Base-by-base conservation (phyloP, 192 early-diverging fungal genomes). In the Rhizophagus sp. region DNA sequence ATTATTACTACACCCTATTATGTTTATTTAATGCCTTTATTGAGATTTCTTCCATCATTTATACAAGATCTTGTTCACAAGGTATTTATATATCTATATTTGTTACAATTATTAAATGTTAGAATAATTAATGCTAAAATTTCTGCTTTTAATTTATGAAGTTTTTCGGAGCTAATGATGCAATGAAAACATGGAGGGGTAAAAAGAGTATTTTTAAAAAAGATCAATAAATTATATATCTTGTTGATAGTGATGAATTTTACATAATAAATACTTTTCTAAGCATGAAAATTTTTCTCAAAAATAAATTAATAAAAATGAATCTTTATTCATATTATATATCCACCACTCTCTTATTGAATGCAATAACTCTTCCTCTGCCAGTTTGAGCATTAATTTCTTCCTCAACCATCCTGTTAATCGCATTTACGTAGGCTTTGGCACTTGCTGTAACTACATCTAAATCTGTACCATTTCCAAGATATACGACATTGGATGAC, bases 361-460 rank as follows among this genome's bases (percentile, higher is more conserved):
- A 41, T 11, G 36, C 73, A 76, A 76, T 82, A 1, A 47, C 44
- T n/a, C 83, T 68, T 10, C 76, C 24, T 33, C 7, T 71, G 13
- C 79, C 82, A 52, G 78, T 50, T 27, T 41, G n/a, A 36, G 73
- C 62, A 12, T 78, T 73, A 15, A 44, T 27, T 44, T 84, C 82
- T 33, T 73, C 80, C 6, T 44, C 80, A 57, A 87, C 75, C 39
- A 95, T 85, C 30, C 89, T 84, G 85, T 98, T 98, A 72, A 98
- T 88, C 19, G 97, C 97, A 80, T 92, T 89, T 62, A 98, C 69
- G 78, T 97, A 98, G 8, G 97, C 97, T 74, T 93, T 95, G 12
- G 97, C 95, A 34, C 91, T 91, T 8, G 96, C 95, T 12, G 89
- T 89, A 81, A 98, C 87, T 79, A 98, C 94, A 83, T 98, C 97